A percentile compares a stretch with the other conserved stretches of the same genome.
Conservation (phyloP, 345 rosid genomes). For the Arabis alpina region DNA sequence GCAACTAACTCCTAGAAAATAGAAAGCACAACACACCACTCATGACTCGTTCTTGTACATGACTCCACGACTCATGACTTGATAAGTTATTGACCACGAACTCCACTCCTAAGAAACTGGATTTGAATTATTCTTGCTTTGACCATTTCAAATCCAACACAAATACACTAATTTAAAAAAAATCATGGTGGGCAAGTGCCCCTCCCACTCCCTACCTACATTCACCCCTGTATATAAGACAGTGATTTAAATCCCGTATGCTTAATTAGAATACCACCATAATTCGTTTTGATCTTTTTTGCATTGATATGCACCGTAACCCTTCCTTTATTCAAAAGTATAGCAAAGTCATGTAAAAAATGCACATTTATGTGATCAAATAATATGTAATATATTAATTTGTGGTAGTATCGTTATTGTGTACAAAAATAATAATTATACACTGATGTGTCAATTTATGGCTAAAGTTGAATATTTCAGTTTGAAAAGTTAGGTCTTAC, state of each 20-base stretch:
- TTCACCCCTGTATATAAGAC: too few species aligned
- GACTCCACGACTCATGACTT: neutral
- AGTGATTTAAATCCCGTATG: neutral
- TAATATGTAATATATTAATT: too few species aligned
- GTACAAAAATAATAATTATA: too few species aligned
- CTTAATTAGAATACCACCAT: neutral
- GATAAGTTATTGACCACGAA: neutral
- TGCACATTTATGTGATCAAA: neutral
- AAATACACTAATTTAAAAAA: too few species aligned
- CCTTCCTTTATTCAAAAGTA: too few species aligned
- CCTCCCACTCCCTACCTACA: too few species aligned
- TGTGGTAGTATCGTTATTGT: too few species aligned
- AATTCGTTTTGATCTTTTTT: neutral
- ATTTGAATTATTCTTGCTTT: neutral
- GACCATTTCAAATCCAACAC: neutral
- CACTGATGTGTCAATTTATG: slow-evolving; percentile 15
- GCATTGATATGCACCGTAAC: neutral
- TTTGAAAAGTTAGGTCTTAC: too few species aligned
- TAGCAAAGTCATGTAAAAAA: neutral
- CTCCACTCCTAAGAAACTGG: neutral
- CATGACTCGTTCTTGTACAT: neutral
- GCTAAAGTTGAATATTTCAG: neutral
- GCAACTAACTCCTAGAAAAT: neutral
- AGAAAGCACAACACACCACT: neutral
- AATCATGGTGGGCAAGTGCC: too few species aligned